Evolutionary conservation across 2,329 filamentous ascomycete species (phyloP).

Genomic region (Fusarium chuoi): DNA sequence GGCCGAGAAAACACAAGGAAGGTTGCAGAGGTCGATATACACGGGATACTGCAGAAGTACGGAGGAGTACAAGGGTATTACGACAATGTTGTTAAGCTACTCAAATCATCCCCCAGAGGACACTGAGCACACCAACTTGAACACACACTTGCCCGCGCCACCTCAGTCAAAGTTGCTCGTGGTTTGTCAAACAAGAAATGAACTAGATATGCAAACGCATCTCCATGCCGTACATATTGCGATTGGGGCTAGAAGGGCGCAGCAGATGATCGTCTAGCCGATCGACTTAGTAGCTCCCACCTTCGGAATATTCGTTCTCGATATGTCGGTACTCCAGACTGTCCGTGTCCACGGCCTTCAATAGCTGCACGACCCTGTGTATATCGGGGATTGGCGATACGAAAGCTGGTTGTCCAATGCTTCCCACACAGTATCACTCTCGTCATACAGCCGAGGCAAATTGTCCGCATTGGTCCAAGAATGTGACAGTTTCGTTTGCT

Average conservation of each 20-base stretch:
- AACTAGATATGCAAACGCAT: not conserved
- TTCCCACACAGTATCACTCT: not conserved
- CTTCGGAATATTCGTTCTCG: not conserved
- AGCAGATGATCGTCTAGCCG: not conserved
- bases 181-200: not conserved
- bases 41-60: constrained; percentile 59
- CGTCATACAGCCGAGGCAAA: constrained; percentile 10
- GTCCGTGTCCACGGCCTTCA: not conserved
- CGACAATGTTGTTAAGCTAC: constrained; percentile 69
- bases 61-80: constrained; percentile 68
- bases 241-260: not conserved
- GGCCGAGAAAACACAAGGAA: constrained; percentile 63
- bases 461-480: constrained; percentile 1
- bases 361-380: not conserved
- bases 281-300: not conserved
- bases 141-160: not conserved
- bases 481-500: constrained; percentile 27
- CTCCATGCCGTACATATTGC: not conserved
- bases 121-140: constrained; percentile 26
- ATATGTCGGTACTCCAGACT: not conserved
- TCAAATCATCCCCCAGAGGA: constrained; percentile 54
- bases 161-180: not conserved
- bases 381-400: not conserved
- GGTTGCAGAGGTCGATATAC: constrained; percentile 52
- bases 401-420: not conserved